Percentiles rank a stretch among this genome's conserved stretches.
phyloP scores from a whole-genome alignment of 768 basidiomycete genomes.

The Chalciporus pseudorubinellus region DNA sequence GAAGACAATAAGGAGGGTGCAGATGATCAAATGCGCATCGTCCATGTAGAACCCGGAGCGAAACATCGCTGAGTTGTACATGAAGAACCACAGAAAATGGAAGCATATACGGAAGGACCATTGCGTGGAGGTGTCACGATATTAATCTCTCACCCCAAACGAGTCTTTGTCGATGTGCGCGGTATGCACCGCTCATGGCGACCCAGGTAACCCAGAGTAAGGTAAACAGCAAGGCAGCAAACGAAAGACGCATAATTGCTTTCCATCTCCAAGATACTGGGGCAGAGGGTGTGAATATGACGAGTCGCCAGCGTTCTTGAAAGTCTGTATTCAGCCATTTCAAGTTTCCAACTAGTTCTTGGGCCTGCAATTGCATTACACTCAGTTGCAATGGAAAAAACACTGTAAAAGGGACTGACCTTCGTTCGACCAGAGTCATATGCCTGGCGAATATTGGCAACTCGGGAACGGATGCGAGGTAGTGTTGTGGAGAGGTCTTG shows the following conservation, averaged over 20 bases:
- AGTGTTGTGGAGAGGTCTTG: conserved; percentile 55
- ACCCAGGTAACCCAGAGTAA: conserved; percentile 62
- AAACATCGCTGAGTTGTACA: neutral
- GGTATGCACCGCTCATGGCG: conserved; percentile 62
- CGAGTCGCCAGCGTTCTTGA: conserved; percentile 70
- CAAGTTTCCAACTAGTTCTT: conserved; percentile 59
- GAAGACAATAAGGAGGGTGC: neutral
- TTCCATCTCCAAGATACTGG: conserved; percentile 77
- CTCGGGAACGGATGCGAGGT: conserved; percentile 60
- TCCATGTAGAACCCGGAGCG: neutral
- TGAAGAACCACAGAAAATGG: neutral
- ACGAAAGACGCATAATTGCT: conserved; percentile 55
- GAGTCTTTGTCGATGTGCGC: conserved; percentile 70
- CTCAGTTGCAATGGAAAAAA: conserved; percentile 1
- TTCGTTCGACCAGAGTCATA: conserved; percentile 73
- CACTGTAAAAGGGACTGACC: conserved; percentile 33
- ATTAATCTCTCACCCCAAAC: conserved; percentile 81
- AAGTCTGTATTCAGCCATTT: conserved; percentile 78
- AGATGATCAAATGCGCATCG: neutral
- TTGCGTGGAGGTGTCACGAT: conserved; percentile 41
- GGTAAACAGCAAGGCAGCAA: conserved; percentile 53
- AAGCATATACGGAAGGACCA: neutral
- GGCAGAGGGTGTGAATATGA: conserved; percentile 69
- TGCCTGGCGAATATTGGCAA: conserved; percentile 57
- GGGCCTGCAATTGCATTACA: conserved; percentile 46